Percentiles rank a stretch among this genome's conserved stretches.
Evolutionary conservation across 2,329 filamentous ascomycete species (phyloP).

Genomic region (Lithohypha guttulata): DNA sequence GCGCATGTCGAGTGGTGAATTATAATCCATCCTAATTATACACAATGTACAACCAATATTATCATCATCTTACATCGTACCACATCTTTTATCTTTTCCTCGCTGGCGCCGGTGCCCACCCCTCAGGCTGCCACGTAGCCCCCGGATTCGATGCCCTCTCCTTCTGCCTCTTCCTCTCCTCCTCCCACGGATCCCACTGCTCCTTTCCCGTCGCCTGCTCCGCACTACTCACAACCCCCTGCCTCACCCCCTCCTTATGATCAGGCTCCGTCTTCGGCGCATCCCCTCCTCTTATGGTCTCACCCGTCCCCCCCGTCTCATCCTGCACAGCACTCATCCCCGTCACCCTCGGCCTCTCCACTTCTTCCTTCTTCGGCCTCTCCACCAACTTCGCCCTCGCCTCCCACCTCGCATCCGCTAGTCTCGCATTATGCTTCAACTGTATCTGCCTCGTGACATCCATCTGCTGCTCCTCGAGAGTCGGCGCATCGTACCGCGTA

Average conservation of each 20-base stretch:
- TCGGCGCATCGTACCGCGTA: constrained; percentile 46
- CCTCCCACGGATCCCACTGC: constrained; percentile 5
- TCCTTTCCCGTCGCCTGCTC: background rate
- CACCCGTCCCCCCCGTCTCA: background rate
- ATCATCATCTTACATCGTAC: background rate
- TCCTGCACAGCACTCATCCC: background rate
- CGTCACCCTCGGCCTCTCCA: background rate
- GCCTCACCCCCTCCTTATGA: background rate
- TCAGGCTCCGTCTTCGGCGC: background rate
- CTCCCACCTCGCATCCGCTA: constrained; percentile 53
- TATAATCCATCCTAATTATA: too few species aligned
- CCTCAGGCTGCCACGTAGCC: constrained; percentile 2
- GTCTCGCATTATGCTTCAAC: constrained; percentile 48
- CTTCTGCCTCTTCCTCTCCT: constrained; percentile 8
- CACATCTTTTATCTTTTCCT: background rate
- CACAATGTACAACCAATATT: background rate
- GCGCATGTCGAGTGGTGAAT: background rate
- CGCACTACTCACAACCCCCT: background rate
- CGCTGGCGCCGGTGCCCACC: constrained; percentile 1
- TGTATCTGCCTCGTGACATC: constrained; percentile 47
- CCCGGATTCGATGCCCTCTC: constrained; percentile 1
- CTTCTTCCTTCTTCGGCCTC: constrained; percentile 38
- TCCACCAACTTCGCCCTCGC: constrained; percentile 49
- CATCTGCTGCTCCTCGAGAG: constrained; percentile 47
- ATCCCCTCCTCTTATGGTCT: background rate